Conservation (phyloP, 2,329 filamentous ascomycete species). For the Sporothrix sp. region DNA sequence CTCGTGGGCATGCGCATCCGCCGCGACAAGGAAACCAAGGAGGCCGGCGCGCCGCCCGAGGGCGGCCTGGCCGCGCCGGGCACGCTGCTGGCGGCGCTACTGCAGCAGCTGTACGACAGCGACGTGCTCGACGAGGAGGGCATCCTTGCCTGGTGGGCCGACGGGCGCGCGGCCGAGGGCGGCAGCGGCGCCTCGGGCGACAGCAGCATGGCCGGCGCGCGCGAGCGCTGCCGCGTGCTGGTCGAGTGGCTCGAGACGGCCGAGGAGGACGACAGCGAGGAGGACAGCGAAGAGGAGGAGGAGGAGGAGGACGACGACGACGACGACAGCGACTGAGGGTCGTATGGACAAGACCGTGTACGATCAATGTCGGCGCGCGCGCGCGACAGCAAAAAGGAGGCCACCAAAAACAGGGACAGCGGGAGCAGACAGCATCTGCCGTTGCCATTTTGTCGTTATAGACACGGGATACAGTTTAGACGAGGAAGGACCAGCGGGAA, state of each 20-base stretch:
- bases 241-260: constrained; percentile 79
- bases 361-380: background rate
- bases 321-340: background rate
- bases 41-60: background rate
- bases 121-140: constrained; percentile 86
- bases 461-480: too few species aligned
- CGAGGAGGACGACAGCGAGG: constrained; percentile 59
- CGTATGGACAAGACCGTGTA: background rate
- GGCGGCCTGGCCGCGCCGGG: constrained; percentile 29
- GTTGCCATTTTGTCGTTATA: too few species aligned
- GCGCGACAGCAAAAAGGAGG: background rate
- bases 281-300: constrained; percentile 43
- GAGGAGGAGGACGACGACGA: constrained; percentile 10
- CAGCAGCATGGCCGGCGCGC: constrained; percentile 51
- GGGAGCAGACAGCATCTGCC: background rate
- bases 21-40: constrained; percentile 4
- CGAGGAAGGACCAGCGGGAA: too few species aligned
- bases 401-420: background rate
- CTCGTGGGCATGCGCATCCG: constrained; percentile 44
- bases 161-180: constrained; percentile 55
- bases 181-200: constrained; percentile 35
- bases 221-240: constrained; percentile 64
- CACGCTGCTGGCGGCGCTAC: constrained; percentile 63
- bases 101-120: constrained; percentile 75
- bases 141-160: constrained; percentile 80